Conservation (phyloP, 2,329 filamentous ascomycete genomes). For the Thelonectria olida region DNA sequence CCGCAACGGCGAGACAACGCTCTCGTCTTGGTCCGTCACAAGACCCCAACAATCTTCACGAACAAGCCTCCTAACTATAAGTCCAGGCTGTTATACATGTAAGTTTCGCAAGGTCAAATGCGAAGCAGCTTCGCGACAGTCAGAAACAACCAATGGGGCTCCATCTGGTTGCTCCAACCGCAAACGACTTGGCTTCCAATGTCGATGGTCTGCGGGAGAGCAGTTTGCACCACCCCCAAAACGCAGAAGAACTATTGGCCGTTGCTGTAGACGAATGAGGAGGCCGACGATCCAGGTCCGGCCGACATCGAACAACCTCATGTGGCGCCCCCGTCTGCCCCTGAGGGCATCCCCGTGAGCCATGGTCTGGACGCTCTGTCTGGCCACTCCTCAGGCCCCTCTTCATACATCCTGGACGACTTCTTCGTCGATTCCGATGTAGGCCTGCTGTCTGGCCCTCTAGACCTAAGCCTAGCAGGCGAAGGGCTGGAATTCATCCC, state of each 20-base stretch:
- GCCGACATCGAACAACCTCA: not conserved
- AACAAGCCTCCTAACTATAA: not conserved
- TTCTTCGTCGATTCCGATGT: slow-evolving; percentile 6
- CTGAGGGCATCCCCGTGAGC: not conserved
- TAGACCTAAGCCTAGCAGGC: slow-evolving; percentile 20
- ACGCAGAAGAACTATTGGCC: slow-evolving; percentile 14
- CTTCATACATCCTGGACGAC: not conserved
- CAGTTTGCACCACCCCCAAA: slow-evolving; percentile 22
- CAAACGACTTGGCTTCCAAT: slow-evolving; percentile 27
- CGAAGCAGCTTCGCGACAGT: not conserved
- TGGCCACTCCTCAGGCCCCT: not conserved
- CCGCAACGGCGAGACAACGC: not conserved
- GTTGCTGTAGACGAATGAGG: not conserved
- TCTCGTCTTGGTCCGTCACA: not conserved
- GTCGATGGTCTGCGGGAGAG: slow-evolving; percentile 24
- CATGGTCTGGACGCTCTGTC: not conserved
- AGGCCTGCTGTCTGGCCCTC: slow-evolving; percentile 5
- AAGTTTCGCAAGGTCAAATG: slow-evolving; percentile 15
- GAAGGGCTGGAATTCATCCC: slow-evolving; percentile 28
- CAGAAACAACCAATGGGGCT: not conserved
- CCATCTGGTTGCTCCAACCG: slow-evolving; percentile 21
- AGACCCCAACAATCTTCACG: not conserved
- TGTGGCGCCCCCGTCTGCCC: not conserved
- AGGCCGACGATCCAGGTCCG: not conserved
- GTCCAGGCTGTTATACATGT: slow-evolving; percentile 16